These are phyloP conservation scores for Termitomyces sp. DNA, from an alignment of 768 basidiomycete species.

Conservation along the genomic window DNA sequence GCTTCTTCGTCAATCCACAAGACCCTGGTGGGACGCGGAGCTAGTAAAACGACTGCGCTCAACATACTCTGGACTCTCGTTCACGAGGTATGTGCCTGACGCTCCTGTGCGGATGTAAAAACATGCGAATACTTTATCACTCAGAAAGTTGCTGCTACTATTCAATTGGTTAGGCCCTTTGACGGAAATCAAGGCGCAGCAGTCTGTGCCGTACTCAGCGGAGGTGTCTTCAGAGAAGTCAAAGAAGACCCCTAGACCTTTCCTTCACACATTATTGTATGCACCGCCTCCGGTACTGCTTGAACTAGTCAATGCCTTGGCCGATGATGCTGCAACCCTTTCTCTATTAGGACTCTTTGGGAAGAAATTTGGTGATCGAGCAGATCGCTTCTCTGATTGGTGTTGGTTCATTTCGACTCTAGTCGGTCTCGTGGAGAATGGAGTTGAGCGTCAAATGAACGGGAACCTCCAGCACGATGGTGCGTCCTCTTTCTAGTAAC, in stretches of 20 bases:
- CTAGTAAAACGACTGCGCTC: slow-evolving; percentile 55
- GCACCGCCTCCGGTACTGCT: slow-evolving; percentile 80
- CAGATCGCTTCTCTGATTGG: slow-evolving; percentile 76
- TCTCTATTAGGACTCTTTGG: slow-evolving; percentile 66
- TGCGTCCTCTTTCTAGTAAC: slow-evolving; percentile 18
- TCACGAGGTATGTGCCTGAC: slow-evolving; percentile 49
- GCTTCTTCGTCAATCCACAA: slow-evolving; percentile 40
- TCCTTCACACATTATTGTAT: slow-evolving; percentile 70
- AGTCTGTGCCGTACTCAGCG: slow-evolving; percentile 56
- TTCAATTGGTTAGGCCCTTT: slow-evolving; percentile 84
- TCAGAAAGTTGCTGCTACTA: slow-evolving; percentile 72
- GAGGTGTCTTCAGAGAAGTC: slow-evolving; percentile 30
- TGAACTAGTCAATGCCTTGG: slow-evolving; percentile 65
- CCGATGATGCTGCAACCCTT: slow-evolving; percentile 80
- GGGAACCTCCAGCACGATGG: slow-evolving; percentile 59
- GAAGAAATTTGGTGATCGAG: slow-evolving; percentile 57
- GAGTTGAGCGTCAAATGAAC: slow-evolving; percentile 71
- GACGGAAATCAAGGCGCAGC: slow-evolving; percentile 64
- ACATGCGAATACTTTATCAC: slow-evolving; percentile 20
- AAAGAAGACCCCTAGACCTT: slow-evolving; percentile 43
- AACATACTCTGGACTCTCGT: slow-evolving; percentile 63
- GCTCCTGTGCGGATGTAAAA: background rate
- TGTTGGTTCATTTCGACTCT: slow-evolving; percentile 81
- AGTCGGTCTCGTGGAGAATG: slow-evolving; percentile 79
- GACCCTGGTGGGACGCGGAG: slow-evolving; percentile 48